Conservation (phyloP, 805 yeast species). For the Metschnikowia gruessii region DNA sequence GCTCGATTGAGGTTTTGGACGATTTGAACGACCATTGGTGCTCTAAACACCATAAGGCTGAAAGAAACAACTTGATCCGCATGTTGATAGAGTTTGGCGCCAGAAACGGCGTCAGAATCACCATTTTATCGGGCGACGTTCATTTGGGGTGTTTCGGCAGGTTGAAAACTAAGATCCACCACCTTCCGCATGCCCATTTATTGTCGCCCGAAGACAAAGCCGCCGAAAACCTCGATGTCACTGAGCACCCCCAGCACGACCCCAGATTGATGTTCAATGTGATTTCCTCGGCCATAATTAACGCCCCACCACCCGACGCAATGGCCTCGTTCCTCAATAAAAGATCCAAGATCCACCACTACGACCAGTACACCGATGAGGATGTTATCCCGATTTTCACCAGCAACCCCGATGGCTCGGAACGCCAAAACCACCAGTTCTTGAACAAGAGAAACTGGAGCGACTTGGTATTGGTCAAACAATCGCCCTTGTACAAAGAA, state of each 20-base stretch:
- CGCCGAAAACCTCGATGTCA: conserved; percentile 39
- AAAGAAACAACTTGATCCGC: conserved; percentile 68
- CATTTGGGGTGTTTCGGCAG: conserved; percentile 85
- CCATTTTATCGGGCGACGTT: conserved; percentile 90
- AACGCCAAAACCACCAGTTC: conserved; percentile 49
- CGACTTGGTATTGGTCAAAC: conserved; percentile 56
- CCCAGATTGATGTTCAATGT: conserved; percentile 78
- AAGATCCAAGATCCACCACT: conserved; percentile 67
- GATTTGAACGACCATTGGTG: conserved; percentile 98
- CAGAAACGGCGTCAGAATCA: conserved; percentile 61
- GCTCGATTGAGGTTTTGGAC: conserved; percentile 85
- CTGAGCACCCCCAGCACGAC: conserved; percentile 60
- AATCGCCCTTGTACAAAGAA: conserved; percentile 27
- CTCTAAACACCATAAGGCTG: conserved; percentile 78
- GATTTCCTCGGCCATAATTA: conserved; percentile 85
- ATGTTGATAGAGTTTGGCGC: conserved; percentile 66
- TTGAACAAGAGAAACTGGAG: conserved; percentile 71
- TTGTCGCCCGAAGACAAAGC: conserved; percentile 29
- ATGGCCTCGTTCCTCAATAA: conserved; percentile 73
- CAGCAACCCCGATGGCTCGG: conserved; percentile 52
- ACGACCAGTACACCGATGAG: conserved; percentile 65
- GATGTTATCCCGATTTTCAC: conserved; percentile 74
- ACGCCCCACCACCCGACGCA: conserved; percentile 88
- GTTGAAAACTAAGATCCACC: conserved; percentile 55
- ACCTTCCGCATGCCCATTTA: conserved; percentile 37